Percentiles rank a stretch among this genome's conserved stretches.
These are phyloP conservation scores for Cyberlindnera lachancei DNA, from an alignment of 805 yeast species.

Conservation along the genomic window DNA sequence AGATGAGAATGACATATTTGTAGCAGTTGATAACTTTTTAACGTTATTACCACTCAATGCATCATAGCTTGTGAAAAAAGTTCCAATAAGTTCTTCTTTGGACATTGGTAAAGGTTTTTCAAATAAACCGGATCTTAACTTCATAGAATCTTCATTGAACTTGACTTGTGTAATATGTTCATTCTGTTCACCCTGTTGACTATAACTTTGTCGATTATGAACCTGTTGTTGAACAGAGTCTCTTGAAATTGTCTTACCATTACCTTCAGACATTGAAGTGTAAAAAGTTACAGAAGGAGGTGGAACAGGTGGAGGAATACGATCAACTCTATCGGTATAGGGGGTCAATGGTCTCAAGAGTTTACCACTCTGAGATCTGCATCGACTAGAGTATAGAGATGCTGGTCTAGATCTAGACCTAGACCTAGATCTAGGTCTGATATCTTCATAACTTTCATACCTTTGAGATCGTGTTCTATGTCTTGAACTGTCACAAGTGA, in stretches of 20 bases:
- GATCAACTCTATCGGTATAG: neutral
- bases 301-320: neutral
- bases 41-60: too few species aligned
- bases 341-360: neutral
- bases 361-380: too few species aligned
- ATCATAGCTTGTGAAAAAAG: conserved; percentile 9
- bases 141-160: conserved; percentile 2
- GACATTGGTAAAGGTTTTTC: neutral
- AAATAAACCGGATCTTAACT: conserved; percentile 1
- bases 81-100: conserved; percentile 6
- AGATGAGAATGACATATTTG: too few species aligned
- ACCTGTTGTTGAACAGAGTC: neutral
- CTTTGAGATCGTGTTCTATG: too few species aligned
- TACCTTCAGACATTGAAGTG: too few species aligned
- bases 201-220: too few species aligned
- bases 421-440: neutral
- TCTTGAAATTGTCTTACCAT: too few species aligned
- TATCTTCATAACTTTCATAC: too few species aligned
- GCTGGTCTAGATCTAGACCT: neutral
- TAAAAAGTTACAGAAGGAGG: neutral
- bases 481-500: neutral
- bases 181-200: too few species aligned
- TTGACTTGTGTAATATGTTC: too few species aligned
- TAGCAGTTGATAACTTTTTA: too few species aligned
- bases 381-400: neutral